Base-by-base conservation (phyloP, 495 filamentous ascomycete genomes). In the Hypoxylon crocopeplum region DNA sequence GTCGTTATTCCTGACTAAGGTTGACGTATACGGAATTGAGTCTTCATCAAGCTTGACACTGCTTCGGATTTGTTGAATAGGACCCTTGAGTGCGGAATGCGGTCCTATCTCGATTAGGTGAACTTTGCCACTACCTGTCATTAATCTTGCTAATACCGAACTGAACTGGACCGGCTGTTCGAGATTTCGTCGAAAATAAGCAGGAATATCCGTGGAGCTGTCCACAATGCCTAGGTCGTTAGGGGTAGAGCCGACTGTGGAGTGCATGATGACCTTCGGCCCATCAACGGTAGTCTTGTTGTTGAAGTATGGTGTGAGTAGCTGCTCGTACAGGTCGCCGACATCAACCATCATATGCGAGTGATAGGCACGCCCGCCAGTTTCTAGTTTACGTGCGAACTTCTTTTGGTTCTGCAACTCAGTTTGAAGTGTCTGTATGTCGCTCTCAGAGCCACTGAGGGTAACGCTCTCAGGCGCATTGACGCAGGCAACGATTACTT, bases 91-190 rank as follows among this genome's bases (percentile, higher is more conserved):
- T 0, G 86, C 82, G 2, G 75, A 64, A 52, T 89, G 87, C 19
- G 88, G 85, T 0, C 88, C 87, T n/a, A 88, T 69, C 54, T 89
- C 86, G 8, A 89, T 44, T 1, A 88, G 40, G 22, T 67, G 38
- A 50, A 56, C 47, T 1, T 63, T 51, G 5, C 39, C 48, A 38
- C 48, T 50, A 25, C 62, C 38, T 8, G 70, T 11, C 5, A n/a
- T n/a, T n/a, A 78, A 30, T 8, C 57, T 48, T 19, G 5, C 7
- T 0, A 77, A 17, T 5, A 71, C 72, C 1, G 69, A 40, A 0
- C 69, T 64, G 55, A 83, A 84, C 17, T 68, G 73, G 2, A 84
- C 82, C 0, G 79, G 70, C 5, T 69, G 68, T 3, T 80, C 75
- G n/a, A 84, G 67, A 48, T 83, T 84, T 6, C 72, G 41, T 1